Percentiles rank a stretch among this genome's conserved stretches.
phyloP scores from a whole-genome alignment of 2,329 filamentous ascomycete species.

The Pseudocercospora fijiensis region DNA sequence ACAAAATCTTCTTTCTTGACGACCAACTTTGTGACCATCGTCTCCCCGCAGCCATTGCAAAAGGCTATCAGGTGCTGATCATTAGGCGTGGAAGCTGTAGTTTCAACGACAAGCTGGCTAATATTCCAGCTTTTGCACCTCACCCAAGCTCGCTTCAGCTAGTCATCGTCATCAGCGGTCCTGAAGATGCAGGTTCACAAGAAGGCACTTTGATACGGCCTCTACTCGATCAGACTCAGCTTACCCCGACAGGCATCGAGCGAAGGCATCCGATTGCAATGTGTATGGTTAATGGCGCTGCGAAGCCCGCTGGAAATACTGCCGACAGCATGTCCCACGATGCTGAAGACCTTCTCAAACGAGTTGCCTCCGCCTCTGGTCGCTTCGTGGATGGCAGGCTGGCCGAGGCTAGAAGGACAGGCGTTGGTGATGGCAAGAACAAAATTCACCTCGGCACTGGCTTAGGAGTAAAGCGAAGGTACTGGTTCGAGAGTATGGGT shows the following conservation, averaged over 20 bases:
- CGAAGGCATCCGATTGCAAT: conserved; percentile 74
- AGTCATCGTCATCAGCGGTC: conserved; percentile 70
- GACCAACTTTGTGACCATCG: conserved; percentile 62
- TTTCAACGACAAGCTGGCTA: conserved; percentile 78
- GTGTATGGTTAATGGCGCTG: conserved; percentile 70
- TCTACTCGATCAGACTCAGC: conserved; percentile 71
- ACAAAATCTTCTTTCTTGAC: conserved; percentile 63
- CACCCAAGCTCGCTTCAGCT: conserved; percentile 63
- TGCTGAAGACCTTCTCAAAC: conserved; percentile 52
- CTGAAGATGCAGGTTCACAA: neutral
- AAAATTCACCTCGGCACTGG: conserved; percentile 44
- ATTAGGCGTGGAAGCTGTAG: conserved; percentile 79
- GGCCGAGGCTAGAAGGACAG: conserved; percentile 15
- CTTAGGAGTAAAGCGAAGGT: conserved; percentile 74
- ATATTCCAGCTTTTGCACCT: conserved; percentile 72
- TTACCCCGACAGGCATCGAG: conserved; percentile 66
- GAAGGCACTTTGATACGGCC: conserved; percentile 57
- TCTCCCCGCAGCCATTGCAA: conserved; percentile 53
- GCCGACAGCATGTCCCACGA: neutral
- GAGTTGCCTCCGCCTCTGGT: conserved; percentile 48
- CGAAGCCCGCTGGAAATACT: neutral
- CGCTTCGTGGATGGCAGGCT: conserved; percentile 23
- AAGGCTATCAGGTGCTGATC: conserved; percentile 71
- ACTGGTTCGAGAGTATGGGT: conserved; percentile 78
- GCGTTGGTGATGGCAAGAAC: conserved; percentile 14